A percentile compares a stretch with the other conserved stretches of the same genome.
Conservation (phyloP, 495 filamentous ascomycete genomes). For the Astrothelium subdiscretum region DNA sequence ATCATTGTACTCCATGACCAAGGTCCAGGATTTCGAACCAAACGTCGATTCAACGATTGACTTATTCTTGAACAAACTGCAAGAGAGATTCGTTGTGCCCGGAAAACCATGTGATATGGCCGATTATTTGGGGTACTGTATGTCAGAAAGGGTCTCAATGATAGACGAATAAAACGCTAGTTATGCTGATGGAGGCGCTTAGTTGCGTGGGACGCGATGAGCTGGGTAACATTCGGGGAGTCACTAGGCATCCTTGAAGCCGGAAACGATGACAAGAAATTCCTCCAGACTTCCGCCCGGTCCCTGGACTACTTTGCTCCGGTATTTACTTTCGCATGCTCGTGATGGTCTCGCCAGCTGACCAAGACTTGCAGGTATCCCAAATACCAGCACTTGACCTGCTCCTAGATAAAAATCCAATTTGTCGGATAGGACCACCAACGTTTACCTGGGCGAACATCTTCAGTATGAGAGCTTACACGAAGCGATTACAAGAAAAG, state of each 20-base stretch:
- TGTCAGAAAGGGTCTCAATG: not conserved
- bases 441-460: conserved; percentile 20
- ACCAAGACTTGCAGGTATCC: conserved; percentile 16
- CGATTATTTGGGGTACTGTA: conserved; percentile 17
- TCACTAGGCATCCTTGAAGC: conserved; percentile 21
- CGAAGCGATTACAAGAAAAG: conserved; percentile 12
- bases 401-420: conserved; percentile 7
- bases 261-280: conserved; percentile 13
- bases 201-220: conserved; percentile 33
- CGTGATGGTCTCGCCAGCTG: conserved; percentile 10
- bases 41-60: conserved; percentile 22
- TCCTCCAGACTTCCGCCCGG: conserved; percentile 17
- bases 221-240: conserved; percentile 27
- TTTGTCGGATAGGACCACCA: conserved; percentile 20
- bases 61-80: conserved; percentile 20
- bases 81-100: conserved; percentile 14
- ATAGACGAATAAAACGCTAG: no score
- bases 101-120: conserved; percentile 18
- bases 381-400: conserved; percentile 4
- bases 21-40: conserved; percentile 22
- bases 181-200: not conserved
- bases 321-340: conserved; percentile 11
- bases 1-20: conserved; percentile 23
- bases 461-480: conserved; percentile 19
- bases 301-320: conserved; percentile 28